Percentiles rank a stretch among this genome's conserved stretches.
Evolutionary conservation across 2,329 filamentous ascomycete genomes (phyloP).

Genomic region (Fusarium sulawesiense): DNA sequence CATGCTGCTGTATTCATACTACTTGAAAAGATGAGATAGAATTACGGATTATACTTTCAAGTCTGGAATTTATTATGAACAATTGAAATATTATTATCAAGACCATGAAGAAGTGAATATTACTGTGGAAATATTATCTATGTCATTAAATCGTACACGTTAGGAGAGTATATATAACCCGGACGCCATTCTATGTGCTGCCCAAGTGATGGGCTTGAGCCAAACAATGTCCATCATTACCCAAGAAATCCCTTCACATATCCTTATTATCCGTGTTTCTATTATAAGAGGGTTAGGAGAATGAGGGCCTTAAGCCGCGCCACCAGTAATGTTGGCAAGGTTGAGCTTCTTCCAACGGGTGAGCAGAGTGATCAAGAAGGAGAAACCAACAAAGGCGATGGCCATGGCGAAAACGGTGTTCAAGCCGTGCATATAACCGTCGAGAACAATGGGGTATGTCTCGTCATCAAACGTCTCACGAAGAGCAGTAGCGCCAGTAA

Average conservation of each 20-base stretch:
- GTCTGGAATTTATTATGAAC: neutral
- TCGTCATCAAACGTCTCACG: constrained; percentile 60
- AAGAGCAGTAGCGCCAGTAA: constrained; percentile 66
- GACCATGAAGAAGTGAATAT: neutral
- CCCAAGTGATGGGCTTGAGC: neutral
- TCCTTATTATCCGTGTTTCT: neutral
- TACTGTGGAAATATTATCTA: neutral
- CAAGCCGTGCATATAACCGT: constrained; percentile 72
- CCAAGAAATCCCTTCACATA: neutral
- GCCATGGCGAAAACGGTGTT: constrained; percentile 71
- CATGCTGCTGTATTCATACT: too few species aligned
- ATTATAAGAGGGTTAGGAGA: neutral
- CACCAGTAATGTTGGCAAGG: constrained; percentile 45
- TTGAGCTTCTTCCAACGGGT: constrained; percentile 56
- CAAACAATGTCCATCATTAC: neutral
- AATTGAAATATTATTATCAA: rapidly evolving
- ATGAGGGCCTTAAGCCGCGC: constrained; percentile 44
- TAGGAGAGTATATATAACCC: constrained; percentile 16
- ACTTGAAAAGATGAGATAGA: too few species aligned
- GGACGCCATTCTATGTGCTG: constrained; percentile 27
- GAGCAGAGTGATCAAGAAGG: constrained; percentile 50
- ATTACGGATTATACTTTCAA: too few species aligned
- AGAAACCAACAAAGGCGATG: constrained; percentile 59
- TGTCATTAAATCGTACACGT: constrained; percentile 20
- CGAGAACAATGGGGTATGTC: constrained; percentile 65